A percentile compares a stretch with the other conserved stretches of the same genome.
Evolutionary conservation across 176 grass and related monocot genomes (phyloP).

Genomic region (Tuctoria greenei): DNA sequence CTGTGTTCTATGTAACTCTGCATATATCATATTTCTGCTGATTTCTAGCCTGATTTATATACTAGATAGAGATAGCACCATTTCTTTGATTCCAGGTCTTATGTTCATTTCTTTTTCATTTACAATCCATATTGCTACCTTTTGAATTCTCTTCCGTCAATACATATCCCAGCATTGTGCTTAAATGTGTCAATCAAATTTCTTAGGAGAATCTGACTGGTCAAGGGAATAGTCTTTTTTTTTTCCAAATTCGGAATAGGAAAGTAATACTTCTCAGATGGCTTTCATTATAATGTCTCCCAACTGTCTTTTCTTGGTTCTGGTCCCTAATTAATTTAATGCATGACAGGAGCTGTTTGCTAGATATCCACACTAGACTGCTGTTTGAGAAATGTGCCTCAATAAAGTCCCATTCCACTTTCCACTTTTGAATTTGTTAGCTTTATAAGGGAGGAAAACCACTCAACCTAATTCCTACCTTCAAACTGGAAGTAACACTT

Average conservation of each 20-base stretch:
- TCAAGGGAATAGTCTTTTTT: not conserved
- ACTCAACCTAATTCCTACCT: not conserved
- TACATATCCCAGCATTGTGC: not conserved
- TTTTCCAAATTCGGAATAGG: not conserved
- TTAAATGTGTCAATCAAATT: not conserved
- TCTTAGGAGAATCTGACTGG: not conserved
- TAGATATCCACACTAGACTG: slow-evolving; percentile 12
- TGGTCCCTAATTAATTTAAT: slow-evolving; percentile 12
- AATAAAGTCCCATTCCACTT: not conserved
- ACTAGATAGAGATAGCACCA: not conserved
- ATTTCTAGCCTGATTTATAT: not conserved
- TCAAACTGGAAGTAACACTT: not conserved
- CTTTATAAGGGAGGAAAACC: slow-evolving; percentile 1
- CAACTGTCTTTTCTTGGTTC: not conserved
- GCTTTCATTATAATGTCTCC: slow-evolving; percentile 25
- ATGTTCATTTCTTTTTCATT: not conserved
- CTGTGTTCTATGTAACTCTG: slow-evolving; percentile 11
- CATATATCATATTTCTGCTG: slow-evolving; percentile 9
- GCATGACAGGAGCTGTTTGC: slow-evolving; percentile 15
- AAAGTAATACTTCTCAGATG: slow-evolving; percentile 5
- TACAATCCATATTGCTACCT: not conserved
- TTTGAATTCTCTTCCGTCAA: not conserved
- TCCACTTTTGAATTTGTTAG: not conserved
- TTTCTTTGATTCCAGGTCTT: not conserved
- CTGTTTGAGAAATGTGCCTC: not conserved